Evolutionary conservation across 2,329 filamentous ascomycete genomes (phyloP).

Genomic region (Xylariomycetidae sp.): DNA sequence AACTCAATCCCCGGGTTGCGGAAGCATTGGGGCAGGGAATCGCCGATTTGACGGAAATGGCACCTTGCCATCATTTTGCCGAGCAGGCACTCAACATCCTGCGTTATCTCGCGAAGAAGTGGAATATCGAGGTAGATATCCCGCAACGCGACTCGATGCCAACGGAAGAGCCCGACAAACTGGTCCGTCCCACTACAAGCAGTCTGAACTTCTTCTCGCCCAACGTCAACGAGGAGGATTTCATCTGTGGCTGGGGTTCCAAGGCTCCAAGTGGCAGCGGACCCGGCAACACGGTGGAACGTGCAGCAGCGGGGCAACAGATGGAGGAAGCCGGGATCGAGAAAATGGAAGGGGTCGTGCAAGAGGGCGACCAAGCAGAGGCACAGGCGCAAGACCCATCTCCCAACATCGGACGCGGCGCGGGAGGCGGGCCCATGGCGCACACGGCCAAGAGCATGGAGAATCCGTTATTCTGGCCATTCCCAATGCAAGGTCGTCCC

Average conservation of each 20-base stretch:
- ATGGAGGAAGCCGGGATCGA: constrained; percentile 8
- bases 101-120: constrained; percentile 50
- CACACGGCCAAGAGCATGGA: constrained; percentile 33
- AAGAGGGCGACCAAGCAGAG: constrained; percentile 5
- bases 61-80: constrained; percentile 53
- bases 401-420: constrained; percentile 1
- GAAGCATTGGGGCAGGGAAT: constrained; percentile 49
- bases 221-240: constrained; percentile 41
- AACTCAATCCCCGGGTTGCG: constrained; percentile 34
- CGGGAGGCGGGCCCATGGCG: constrained; percentile 10
- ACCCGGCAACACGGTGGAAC: constrained; percentile 4
- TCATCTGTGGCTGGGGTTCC: constrained; percentile 40
- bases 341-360: constrained; percentile 19
- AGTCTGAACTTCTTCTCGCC: constrained; percentile 55
- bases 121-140: constrained; percentile 50
- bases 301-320: constrained; percentile 7
- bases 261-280: constrained; percentile 1
- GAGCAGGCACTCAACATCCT: constrained; percentile 56
- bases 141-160: constrained; percentile 21
- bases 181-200: constrained; percentile 41
- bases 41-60: constrained; percentile 54
- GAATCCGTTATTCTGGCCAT: constrained; percentile 56
- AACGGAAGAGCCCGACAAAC: constrained; percentile 31
- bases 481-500: constrained; percentile 53
- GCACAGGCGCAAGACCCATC: constrained; percentile 10